Evolutionary conservation across 805 yeast species (phyloP).

Genomic region (Teunomyces atbi): DNA sequence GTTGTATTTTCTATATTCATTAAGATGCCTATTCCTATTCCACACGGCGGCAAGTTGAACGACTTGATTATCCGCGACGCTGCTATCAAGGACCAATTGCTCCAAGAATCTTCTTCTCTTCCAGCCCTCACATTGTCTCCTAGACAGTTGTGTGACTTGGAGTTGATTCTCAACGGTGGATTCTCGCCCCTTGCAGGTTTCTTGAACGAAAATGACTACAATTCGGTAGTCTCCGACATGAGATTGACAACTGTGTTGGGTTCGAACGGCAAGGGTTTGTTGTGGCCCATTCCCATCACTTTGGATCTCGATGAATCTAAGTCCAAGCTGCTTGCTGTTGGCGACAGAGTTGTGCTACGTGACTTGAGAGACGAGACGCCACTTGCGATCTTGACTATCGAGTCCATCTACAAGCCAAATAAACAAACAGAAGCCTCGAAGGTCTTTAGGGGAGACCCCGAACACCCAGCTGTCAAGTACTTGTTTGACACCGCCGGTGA

Average conservation of each 20-base stretch:
- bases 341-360: slow-evolving; percentile 66
- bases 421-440: slow-evolving; percentile 75
- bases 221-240: slow-evolving; percentile 63
- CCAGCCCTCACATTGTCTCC: slow-evolving; percentile 61
- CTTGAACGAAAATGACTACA: slow-evolving; percentile 65
- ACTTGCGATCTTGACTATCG: slow-evolving; percentile 77
- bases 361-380: slow-evolving; percentile 81
- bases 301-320: slow-evolving; percentile 64
- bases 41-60: slow-evolving; percentile 90
- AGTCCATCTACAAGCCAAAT: slow-evolving; percentile 78
- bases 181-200: slow-evolving; percentile 81
- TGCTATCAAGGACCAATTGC: slow-evolving; percentile 51
- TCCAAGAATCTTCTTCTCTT: slow-evolving; percentile 55
- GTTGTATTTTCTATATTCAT: background rate
- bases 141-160: slow-evolving; percentile 91
- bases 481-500: slow-evolving; percentile 74
- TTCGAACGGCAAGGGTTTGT: slow-evolving; percentile 51
- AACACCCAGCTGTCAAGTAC: slow-evolving; percentile 88
- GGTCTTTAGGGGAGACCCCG: slow-evolving; percentile 95
- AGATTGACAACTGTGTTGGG: slow-evolving; percentile 55
- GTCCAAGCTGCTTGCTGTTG: slow-evolving; percentile 45
- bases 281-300: slow-evolving; percentile 93
- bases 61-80: slow-evolving; percentile 85
- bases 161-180: slow-evolving; percentile 89
- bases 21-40: slow-evolving; percentile 59